phyloP scores from a whole-genome alignment of 202 grass and related monocot species.

The Zizania palustris region DNA sequence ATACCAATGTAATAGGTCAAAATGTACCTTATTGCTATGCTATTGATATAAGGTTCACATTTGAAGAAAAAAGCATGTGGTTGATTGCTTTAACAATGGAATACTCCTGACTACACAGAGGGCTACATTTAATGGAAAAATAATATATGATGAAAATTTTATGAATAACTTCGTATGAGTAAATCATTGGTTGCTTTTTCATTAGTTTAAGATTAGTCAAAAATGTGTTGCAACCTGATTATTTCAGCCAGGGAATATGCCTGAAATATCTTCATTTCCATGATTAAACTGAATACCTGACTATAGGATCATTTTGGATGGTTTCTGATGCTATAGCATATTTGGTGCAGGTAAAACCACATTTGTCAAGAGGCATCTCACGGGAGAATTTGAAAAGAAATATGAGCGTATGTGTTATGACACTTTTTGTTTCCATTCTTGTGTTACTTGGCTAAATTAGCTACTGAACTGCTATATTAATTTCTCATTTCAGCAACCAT shows the following conservation, averaged over 20 bases:
- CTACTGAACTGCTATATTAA: background rate
- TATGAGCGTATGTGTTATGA: constrained; percentile 57
- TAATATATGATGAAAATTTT: no score
- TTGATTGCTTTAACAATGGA: no score
- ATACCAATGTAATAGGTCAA: background rate
- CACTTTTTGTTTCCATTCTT: background rate
- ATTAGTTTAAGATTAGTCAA: no score
- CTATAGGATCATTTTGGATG: background rate
- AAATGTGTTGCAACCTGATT: background rate
- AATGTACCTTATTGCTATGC: background rate
- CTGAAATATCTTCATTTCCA: background rate
- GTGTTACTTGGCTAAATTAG: background rate
- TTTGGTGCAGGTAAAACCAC: constrained; percentile 70
- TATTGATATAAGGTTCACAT: background rate
- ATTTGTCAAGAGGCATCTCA: constrained; percentile 91
- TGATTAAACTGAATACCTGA: background rate
- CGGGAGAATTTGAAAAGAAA: constrained; percentile 87
- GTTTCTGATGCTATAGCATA: background rate
- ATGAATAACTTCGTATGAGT: no score
- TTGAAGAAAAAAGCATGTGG: no score
- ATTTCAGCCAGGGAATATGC: background rate
- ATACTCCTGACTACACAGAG: background rate
- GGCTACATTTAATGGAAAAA: background rate
- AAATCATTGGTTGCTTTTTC: no score
- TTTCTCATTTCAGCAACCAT: constrained; percentile 62